Evolutionary conservation across 192 early-diverging fungal species (phyloP).

Genomic region (Pilaira anomala): DNA sequence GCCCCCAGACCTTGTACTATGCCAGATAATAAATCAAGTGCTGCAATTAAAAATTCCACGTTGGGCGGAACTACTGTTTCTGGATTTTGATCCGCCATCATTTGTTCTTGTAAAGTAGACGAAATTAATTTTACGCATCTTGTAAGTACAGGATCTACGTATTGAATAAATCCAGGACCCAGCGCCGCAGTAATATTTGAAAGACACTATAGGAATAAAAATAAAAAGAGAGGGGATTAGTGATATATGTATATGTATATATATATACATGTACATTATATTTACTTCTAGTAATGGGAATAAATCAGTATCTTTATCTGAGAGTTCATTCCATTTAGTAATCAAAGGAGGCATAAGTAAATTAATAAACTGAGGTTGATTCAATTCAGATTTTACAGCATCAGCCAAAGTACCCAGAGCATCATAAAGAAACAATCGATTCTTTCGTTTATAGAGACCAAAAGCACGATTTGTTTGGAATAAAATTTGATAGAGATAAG

Average conservation of each 20-base stretch:
- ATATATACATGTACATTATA: not conserved
- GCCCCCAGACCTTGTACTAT: constrained; percentile 86
- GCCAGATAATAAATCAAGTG: constrained; percentile 89
- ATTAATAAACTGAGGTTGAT: constrained; percentile 71
- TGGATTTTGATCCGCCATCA: constrained; percentile 50
- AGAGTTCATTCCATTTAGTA: constrained; percentile 76
- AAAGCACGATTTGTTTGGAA: constrained; percentile 77
- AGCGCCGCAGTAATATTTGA: constrained; percentile 64
- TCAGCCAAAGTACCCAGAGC: constrained; percentile 95
- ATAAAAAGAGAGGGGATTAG: not conserved
- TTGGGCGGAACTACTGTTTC: constrained; percentile 65
- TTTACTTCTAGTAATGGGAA: constrained; percentile 88
- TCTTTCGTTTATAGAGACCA: constrained; percentile 88
- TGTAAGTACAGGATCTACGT: constrained; percentile 77
- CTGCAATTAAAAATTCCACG: constrained; percentile 92
- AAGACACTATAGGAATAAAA: constrained; percentile 24
- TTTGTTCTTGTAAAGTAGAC: constrained; percentile 64
- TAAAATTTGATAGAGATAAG: constrained; percentile 85
- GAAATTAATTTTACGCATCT: constrained; percentile 84
- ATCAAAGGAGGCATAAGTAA: constrained; percentile 85
- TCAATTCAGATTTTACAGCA: constrained; percentile 75
- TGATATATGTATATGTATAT: not conserved
- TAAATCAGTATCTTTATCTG: constrained; percentile 83
- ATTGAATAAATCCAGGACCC: constrained; percentile 82
- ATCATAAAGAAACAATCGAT: constrained; percentile 92